A percentile compares a stretch with the other conserved stretches of the same genome.
Evolutionary conservation across 805 yeast species (phyloP).

Genomic region (Starmerella ratchasimensis): DNA sequence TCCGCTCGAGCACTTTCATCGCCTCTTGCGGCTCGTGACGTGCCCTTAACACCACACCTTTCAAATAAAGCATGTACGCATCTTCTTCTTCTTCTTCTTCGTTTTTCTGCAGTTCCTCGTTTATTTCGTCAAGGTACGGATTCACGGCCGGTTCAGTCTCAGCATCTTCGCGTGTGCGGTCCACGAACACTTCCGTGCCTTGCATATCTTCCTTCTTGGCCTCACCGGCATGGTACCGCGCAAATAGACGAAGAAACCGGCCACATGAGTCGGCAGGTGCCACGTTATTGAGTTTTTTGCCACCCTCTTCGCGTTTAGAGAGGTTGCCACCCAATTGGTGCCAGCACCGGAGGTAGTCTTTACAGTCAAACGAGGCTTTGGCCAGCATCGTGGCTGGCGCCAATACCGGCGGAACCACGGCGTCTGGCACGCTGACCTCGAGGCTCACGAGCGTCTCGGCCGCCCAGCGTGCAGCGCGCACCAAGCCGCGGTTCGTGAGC

Average conservation of each 20-base stretch:
- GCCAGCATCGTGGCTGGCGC: constrained; percentile 48
- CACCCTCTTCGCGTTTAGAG: not conserved
- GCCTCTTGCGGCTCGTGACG: constrained; percentile 52
- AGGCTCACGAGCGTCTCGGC: constrained; percentile 69
- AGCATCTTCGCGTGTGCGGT: constrained; percentile 20
- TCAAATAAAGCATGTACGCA: constrained; percentile 47
- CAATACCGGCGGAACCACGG: constrained; percentile 11
- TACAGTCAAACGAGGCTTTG: constrained; percentile 58
- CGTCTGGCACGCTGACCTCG: constrained; percentile 6
- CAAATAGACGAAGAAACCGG: constrained; percentile 51
- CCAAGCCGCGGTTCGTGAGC: constrained; percentile 45
- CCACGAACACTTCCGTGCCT: constrained; percentile 43
- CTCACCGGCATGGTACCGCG: constrained; percentile 64
- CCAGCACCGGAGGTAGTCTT: constrained; percentile 73
- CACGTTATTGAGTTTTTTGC: constrained; percentile 23
- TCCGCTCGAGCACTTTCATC: constrained; percentile 42
- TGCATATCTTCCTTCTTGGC: constrained; percentile 55
- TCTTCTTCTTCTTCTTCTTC: constrained; percentile 26
- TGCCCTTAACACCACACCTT: constrained; percentile 53
- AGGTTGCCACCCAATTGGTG: constrained; percentile 32
- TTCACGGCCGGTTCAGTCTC: constrained; percentile 20
- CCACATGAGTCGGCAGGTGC: constrained; percentile 16
- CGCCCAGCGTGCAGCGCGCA: constrained; percentile 57
- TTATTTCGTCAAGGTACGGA: constrained; percentile 25
- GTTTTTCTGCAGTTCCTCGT: constrained; percentile 29